Percentiles rank a stretch among this genome's conserved stretches.
Evolutionary conservation across 352 stramenopile genomes (phyloP).

Genomic region (Phytophthora pini): DNA sequence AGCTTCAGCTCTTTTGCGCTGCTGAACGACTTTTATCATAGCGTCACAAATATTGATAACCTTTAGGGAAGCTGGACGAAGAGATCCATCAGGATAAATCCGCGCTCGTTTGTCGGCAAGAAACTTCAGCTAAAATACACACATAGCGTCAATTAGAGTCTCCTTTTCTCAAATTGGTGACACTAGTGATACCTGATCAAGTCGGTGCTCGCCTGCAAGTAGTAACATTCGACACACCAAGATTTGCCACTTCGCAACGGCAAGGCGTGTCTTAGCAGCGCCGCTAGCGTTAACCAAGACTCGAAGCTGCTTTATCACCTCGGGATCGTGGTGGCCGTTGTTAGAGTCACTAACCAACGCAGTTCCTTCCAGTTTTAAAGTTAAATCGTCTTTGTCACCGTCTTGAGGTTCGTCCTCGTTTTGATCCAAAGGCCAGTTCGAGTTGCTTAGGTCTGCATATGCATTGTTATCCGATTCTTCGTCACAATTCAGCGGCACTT

Average conservation of each 20-base stretch:
- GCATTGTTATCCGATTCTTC: slow-evolving; percentile 19
- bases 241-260: slow-evolving; percentile 50
- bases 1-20: slow-evolving; percentile 40
- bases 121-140: slow-evolving; percentile 14
- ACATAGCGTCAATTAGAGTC: neutral
- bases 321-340: slow-evolving; percentile 43
- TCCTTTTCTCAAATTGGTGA: neutral
- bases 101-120: slow-evolving; percentile 14
- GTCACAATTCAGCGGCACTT: neutral
- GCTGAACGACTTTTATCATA: slow-evolving; percentile 59
- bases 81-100: slow-evolving; percentile 11
- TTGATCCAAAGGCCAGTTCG: neutral
- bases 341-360: slow-evolving; percentile 6
- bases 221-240: slow-evolving; percentile 47
- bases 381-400: slow-evolving; percentile 2
- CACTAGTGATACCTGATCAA: slow-evolving; percentile 47
- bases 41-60: slow-evolving; percentile 28
- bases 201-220: slow-evolving; percentile 33
- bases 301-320: slow-evolving; percentile 60
- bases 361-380: neutral
- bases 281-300: slow-evolving; percentile 49
- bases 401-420: slow-evolving; percentile 11
- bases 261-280: slow-evolving; percentile 30
- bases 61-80: slow-evolving; percentile 2
- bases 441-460: neutral